phyloP scores from a whole-genome alignment of 2,329 filamentous ascomycete species.

The Neopestalotiopsis sp. region DNA sequence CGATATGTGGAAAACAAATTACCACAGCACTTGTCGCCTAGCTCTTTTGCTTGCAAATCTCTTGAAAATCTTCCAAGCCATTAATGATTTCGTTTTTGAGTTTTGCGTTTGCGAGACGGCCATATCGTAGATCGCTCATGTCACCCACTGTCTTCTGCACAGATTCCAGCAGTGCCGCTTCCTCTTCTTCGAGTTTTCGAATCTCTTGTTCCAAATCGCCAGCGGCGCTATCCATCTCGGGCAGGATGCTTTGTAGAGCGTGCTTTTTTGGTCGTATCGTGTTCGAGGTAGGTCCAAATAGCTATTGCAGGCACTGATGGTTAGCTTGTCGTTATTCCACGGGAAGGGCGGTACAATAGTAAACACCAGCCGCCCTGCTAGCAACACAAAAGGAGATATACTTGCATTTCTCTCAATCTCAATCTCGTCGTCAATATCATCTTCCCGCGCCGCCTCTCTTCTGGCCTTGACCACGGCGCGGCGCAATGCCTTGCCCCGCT shows the following conservation, averaged over 20 bases:
- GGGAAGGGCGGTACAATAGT: background rate
- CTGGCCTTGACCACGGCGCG: constrained; percentile 61
- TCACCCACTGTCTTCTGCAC: constrained; percentile 72
- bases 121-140: constrained; percentile 84
- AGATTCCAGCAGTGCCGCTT: constrained; percentile 62
- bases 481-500: constrained; percentile 62
- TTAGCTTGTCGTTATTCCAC: background rate
- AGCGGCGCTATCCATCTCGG: constrained; percentile 72
- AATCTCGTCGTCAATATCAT: constrained; percentile 66
- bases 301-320: constrained; percentile 45
- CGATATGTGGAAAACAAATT: background rate
- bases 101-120: constrained; percentile 70
- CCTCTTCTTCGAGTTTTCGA: constrained; percentile 67
- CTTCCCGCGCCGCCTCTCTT: constrained; percentile 57
- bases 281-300: constrained; percentile 60
- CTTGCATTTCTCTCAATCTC: constrained; percentile 66
- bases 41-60: constrained; percentile 61
- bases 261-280: constrained; percentile 58
- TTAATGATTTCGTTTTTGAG: constrained; percentile 71
- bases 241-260: constrained; percentile 67
- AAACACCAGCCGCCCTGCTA: background rate
- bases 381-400: background rate
- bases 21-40: constrained; percentile 30
- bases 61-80: constrained; percentile 68
- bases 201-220: constrained; percentile 73